Conservation (phyloP, 1,284 basidiomycete species). For the Cutaneotrichosporon cavernicola region DNA sequence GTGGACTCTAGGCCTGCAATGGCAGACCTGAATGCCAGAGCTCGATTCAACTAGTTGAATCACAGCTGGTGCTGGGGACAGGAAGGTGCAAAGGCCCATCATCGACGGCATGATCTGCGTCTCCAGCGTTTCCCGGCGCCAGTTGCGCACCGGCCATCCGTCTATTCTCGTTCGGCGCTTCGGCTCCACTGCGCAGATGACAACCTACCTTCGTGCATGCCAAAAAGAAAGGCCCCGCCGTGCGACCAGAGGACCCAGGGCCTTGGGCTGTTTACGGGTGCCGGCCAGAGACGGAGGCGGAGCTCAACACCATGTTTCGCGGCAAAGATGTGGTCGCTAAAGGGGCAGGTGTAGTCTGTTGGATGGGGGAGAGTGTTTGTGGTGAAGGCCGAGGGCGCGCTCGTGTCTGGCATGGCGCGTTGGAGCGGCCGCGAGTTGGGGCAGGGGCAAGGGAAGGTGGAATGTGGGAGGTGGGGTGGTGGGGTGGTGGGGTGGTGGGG, state of each 20-base stretch:
- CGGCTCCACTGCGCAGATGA: neutral
- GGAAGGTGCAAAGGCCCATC: neutral
- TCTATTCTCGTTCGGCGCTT: too few species aligned
- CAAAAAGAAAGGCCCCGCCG: slow-evolving; percentile 31
- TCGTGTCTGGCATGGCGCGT: slow-evolving; percentile 2
- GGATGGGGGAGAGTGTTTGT: slow-evolving; percentile 1
- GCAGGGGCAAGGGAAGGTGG: neutral
- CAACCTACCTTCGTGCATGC: slow-evolving; percentile 6
- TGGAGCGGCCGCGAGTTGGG: neutral
- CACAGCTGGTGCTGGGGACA: neutral
- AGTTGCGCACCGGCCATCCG: neutral
- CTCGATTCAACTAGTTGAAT: too few species aligned
- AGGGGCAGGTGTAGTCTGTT: slow-evolving; percentile 14
- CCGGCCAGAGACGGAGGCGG: slow-evolving; percentile 31
- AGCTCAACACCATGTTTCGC: slow-evolving; percentile 31
- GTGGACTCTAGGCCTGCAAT: too few species aligned
- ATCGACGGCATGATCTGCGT: neutral
- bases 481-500: too few species aligned
- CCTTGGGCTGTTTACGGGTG: slow-evolving; percentile 7
- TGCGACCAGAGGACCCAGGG: slow-evolving; percentile 35
- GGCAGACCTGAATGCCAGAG: too few species aligned
- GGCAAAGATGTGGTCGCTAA: slow-evolving; percentile 34
- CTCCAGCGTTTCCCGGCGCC: neutral
- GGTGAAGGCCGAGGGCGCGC: neutral
- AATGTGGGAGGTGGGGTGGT: neutral